Conservation (phyloP, 805 yeast species). For the Cyberlindnera nakhonratchasimensis region DNA sequence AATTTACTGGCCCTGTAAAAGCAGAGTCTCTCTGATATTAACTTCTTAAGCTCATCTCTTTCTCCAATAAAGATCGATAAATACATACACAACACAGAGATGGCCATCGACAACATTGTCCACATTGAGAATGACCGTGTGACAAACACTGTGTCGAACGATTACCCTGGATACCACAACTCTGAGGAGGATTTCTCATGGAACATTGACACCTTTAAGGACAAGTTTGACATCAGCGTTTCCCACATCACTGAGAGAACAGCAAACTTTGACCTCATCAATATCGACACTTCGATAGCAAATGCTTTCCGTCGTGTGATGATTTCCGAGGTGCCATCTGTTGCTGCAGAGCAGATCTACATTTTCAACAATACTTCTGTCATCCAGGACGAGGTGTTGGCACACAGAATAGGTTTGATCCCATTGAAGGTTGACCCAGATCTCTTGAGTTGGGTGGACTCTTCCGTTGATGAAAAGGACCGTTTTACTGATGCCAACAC, state of each 20-base stretch:
- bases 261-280: slow-evolving; percentile 83
- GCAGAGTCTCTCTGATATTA: neutral
- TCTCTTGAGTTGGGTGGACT: slow-evolving; percentile 76
- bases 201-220: slow-evolving; percentile 78
- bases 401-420: slow-evolving; percentile 90
- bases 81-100: neutral
- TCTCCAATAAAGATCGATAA: neutral
- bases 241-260: slow-evolving; percentile 60
- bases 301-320: slow-evolving; percentile 96
- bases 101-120: slow-evolving; percentile 50
- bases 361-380: slow-evolving; percentile 94
- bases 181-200: slow-evolving; percentile 66
- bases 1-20: neutral
- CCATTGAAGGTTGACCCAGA: slow-evolving; percentile 94
- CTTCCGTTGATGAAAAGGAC: slow-evolving; percentile 56
- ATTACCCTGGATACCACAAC: slow-evolving; percentile 82
- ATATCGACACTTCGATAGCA: slow-evolving; percentile 88
- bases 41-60: neutral
- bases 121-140: slow-evolving; percentile 90
- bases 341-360: slow-evolving; percentile 90
- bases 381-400: slow-evolving; percentile 94
- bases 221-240: slow-evolving; percentile 62
- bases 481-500: slow-evolving; percentile 87
- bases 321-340: slow-evolving; percentile 95
- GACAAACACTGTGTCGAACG: slow-evolving; percentile 82